Percentiles rank a stretch among this genome's conserved stretches.
These are phyloP conservation scores for Gracilaria gracilis DNA, from an alignment of 23 red algal species.

Conservation along the genomic window DNA sequence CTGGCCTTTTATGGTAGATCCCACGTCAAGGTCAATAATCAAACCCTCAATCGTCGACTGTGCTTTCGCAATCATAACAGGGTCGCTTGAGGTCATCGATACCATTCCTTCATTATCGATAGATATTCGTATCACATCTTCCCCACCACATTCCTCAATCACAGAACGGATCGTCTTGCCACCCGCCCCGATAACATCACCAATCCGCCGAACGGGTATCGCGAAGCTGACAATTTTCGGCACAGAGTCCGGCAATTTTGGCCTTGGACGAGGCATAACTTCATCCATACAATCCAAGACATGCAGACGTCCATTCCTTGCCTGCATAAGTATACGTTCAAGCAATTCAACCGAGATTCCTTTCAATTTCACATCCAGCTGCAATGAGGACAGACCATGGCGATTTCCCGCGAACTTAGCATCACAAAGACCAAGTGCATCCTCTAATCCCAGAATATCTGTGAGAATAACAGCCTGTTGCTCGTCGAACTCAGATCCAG, in stretches of 20 bases:
- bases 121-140: slow-evolving; percentile 78
- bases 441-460: slow-evolving; percentile 95
- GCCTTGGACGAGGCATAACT: slow-evolving; percentile 24
- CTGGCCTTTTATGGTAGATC: slow-evolving; percentile 47
- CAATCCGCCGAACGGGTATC: slow-evolving; percentile 78
- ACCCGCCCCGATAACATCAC: slow-evolving; percentile 92
- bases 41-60: slow-evolving; percentile 46
- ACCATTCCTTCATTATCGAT: slow-evolving; percentile 86
- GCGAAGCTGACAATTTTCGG: slow-evolving; percentile 72
- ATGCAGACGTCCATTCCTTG: slow-evolving; percentile 66
- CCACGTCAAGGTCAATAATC: slow-evolving; percentile 62
- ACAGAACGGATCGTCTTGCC: slow-evolving; percentile 82
- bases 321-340: slow-evolving; percentile 69
- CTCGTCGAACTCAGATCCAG: neutral
- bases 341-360: slow-evolving; percentile 87
- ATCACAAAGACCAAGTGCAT: slow-evolving; percentile 95
- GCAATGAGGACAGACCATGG: slow-evolving; percentile 79
- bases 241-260: slow-evolving; percentile 72
- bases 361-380: slow-evolving; percentile 96
- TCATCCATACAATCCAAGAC: slow-evolving; percentile 86
- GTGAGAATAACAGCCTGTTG: slow-evolving; percentile 75
- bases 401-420: slow-evolving; percentile 89
- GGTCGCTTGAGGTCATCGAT: slow-evolving; percentile 51
- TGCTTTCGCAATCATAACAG: slow-evolving; percentile 60
- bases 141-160: slow-evolving; percentile 94